phyloP scores from a whole-genome alignment of 2,329 filamentous ascomycete species.

The Arthrocladium fulminans region DNA sequence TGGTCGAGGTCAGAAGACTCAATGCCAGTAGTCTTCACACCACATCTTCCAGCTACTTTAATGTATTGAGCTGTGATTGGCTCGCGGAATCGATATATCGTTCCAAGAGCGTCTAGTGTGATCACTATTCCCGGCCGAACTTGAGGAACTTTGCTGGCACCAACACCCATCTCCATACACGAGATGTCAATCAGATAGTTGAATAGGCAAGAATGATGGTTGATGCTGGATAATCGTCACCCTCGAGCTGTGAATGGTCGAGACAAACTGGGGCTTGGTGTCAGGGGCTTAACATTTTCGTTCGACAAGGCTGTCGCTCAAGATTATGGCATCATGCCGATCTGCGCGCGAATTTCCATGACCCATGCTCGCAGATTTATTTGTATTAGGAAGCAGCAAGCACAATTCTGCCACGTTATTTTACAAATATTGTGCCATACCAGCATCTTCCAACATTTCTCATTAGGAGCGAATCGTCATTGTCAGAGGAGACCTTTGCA shows the following conservation, averaged over 20 bases:
- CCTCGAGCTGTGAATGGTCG: no score
- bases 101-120: constrained; percentile 39
- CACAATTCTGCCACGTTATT: no score
- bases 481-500: background rate
- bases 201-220: background rate
- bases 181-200: no score
- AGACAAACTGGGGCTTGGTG: no score
- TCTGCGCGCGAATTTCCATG: background rate
- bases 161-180: background rate
- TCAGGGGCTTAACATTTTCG: background rate
- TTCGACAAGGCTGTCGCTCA: background rate
- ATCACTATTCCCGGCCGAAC: constrained; percentile 27
- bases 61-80: constrained; percentile 35
- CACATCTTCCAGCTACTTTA: constrained; percentile 30
- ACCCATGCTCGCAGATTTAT: background rate
- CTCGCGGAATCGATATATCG: constrained; percentile 34
- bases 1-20: constrained; percentile 21
- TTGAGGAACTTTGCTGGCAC: background rate
- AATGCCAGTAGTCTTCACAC: constrained; percentile 23
- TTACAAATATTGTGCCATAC: no score
- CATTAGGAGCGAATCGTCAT: no score
- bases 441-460: no score
- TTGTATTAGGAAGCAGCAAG: background rate
- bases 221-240: no score
- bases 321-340: constrained; percentile 8